Evolutionary conservation across 176 grass and related monocot genomes (phyloP).

Genomic region (Eragrostis curvula): DNA sequence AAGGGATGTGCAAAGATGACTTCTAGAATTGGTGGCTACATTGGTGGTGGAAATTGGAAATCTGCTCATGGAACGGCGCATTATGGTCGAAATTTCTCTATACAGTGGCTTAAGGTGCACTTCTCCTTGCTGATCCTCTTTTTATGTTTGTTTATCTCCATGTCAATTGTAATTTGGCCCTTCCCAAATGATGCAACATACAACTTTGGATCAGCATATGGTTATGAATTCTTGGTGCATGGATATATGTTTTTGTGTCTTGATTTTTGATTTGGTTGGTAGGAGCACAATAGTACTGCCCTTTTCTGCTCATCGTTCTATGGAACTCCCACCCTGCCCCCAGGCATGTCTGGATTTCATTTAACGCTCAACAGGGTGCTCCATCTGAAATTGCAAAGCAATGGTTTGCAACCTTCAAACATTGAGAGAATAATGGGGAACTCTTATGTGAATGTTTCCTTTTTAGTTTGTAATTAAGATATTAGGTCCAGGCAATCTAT

Average conservation of each 20-base stretch:
- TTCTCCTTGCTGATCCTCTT: constrained; percentile 17
- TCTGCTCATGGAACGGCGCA: constrained; percentile 97
- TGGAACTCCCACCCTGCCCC: not conserved
- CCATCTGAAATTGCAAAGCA: constrained; percentile 1
- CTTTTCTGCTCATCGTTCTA: not conserved
- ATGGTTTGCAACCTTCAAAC: not conserved
- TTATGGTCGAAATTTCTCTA: constrained; percentile 95
- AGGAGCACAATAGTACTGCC: not conserved
- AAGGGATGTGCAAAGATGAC: constrained; percentile 99
- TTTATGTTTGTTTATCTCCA: constrained; percentile 19
- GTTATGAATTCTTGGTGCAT: not conserved
- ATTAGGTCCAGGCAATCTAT: constrained; percentile 9
- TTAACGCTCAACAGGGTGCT: not conserved
- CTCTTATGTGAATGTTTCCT: not conserved
- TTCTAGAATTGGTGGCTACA: constrained; percentile 93
- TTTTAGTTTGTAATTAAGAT: constrained; percentile 12
- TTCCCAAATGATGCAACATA: constrained; percentile 25
- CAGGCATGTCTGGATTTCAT: not conserved
- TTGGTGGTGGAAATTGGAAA: constrained; percentile 98
- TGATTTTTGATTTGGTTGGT: not conserved
- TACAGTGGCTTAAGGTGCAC: constrained; percentile 98
- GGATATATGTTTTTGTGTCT: constrained; percentile 12
- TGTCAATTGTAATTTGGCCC: not conserved
- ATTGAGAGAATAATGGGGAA: not conserved
- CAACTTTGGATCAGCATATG: constrained; percentile 18